phyloP scores from a whole-genome alignment of 768 basidiomycete species.

The Pleurotus cornucopiae region DNA sequence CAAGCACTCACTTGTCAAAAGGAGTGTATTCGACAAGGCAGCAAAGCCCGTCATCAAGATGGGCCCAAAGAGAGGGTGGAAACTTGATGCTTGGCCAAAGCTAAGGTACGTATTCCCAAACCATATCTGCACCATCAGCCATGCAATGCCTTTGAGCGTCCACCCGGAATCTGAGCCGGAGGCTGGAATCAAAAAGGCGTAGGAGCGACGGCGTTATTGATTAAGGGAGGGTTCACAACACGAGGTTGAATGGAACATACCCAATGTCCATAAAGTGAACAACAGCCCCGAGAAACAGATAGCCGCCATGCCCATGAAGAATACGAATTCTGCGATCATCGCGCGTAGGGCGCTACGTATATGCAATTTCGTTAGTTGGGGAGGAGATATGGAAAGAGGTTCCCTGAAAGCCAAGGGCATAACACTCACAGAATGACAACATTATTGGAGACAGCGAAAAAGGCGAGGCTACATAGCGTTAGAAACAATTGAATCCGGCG shows the following conservation, averaged over 20 bases:
- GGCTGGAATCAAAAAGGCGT: neutral
- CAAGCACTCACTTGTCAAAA: slow-evolving; percentile 68
- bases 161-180: slow-evolving; percentile 18
- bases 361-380: neutral
- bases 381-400: neutral
- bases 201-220: slow-evolving; percentile 19
- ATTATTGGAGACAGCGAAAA: slow-evolving; percentile 76
- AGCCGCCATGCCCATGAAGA: slow-evolving; percentile 74
- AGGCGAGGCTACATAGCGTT: slow-evolving; percentile 51
- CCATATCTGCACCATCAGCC: slow-evolving; percentile 87
- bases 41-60: slow-evolving; percentile 79
- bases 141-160: slow-evolving; percentile 56
- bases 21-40: slow-evolving; percentile 71
- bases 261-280: slow-evolving; percentile 47
- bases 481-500: neutral
- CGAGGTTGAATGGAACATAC: slow-evolving; percentile 17
- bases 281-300: slow-evolving; percentile 79
- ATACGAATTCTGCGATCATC: slow-evolving; percentile 77
- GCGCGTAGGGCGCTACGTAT: slow-evolving; percentile 63
- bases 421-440: slow-evolving; percentile 67
- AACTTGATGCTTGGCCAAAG: slow-evolving; percentile 52
- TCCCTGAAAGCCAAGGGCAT: neutral
- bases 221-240: slow-evolving; percentile 17
- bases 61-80: slow-evolving; percentile 71
- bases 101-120: slow-evolving; percentile 72